These are phyloP conservation scores for Aspergillus versicolor DNA, from an alignment of 2,329 filamentous ascomycete species.

Conservation along the genomic window DNA sequence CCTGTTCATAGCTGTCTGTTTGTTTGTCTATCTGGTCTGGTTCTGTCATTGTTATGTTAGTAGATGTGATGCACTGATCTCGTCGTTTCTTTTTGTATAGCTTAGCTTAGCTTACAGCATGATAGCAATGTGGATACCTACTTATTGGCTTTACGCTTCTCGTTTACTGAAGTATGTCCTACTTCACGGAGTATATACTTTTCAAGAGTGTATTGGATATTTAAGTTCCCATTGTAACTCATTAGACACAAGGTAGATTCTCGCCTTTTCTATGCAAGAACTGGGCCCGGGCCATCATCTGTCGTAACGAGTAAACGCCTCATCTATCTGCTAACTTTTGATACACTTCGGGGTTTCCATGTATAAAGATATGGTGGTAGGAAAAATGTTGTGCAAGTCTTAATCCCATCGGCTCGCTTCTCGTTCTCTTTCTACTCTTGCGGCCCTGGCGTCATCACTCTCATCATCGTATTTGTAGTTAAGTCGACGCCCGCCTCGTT, in stretches of 20 bases:
- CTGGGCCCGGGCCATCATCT: not conserved
- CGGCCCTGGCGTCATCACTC: conserved; percentile 32
- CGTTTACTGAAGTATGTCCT: no score
- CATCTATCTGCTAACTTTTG: conserved; percentile 1
- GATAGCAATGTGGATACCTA: conserved; percentile 4
- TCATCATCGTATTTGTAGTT: conserved; percentile 52
- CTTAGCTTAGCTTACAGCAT: not conserved
- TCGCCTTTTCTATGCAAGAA: not conserved
- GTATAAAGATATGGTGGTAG: not conserved
- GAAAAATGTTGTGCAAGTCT: not conserved
- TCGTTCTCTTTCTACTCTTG: conserved; percentile 40
- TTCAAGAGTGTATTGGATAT: not conserved
- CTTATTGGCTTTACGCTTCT: no score
- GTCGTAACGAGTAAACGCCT: not conserved
- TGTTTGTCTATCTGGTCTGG: not conserved
- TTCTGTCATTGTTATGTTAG: conserved; percentile 11
- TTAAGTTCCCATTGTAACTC: not conserved
- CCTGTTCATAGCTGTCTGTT: conserved; percentile 17
- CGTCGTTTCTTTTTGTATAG: conserved; percentile 1
- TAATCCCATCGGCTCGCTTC: conserved; percentile 36
- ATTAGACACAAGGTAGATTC: not conserved
- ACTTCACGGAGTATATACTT: not conserved
- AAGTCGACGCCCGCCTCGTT: conserved; percentile 38
- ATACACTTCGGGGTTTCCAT: not conserved
- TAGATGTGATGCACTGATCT: not conserved